phyloP scores from a whole-genome alignment of 176 grass and related monocot genomes.

The Musa troglodytarum region DNA sequence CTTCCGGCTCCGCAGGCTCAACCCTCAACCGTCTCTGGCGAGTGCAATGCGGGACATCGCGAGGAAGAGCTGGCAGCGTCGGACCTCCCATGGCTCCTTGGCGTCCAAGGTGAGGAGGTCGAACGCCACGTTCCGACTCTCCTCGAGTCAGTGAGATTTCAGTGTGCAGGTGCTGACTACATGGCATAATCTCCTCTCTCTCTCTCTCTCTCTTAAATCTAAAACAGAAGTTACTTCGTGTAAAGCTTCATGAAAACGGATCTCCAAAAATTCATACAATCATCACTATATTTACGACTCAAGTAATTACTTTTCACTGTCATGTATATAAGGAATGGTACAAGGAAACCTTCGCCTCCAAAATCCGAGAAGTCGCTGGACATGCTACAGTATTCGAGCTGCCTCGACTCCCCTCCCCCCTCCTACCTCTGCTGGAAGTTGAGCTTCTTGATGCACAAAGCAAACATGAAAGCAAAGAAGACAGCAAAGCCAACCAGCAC shows the following conservation, averaged over 20 bases:
- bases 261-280: too few species aligned
- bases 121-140: too few species aligned
- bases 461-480: constrained; percentile 90
- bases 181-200: too few species aligned
- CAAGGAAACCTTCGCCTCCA: neutral
- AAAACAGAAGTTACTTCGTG: too few species aligned
- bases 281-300: too few species aligned
- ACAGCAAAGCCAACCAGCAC: constrained; percentile 58
- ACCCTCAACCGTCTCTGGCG: constrained; percentile 30
- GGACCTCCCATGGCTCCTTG: constrained; percentile 5
- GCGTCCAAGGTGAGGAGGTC: too few species aligned
- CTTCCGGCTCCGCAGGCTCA: neutral
- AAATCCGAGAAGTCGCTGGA: neutral
- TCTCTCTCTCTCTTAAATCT: too few species aligned
- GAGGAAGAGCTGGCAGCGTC: constrained; percentile 43
- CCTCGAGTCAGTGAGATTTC: too few species aligned
- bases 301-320: too few species aligned
- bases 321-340: too few species aligned
- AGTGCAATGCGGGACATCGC: constrained; percentile 84
- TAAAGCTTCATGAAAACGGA: too few species aligned
- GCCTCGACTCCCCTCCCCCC: neutral
- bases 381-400: neutral
- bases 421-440: constrained; percentile 88
- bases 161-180: too few species aligned
- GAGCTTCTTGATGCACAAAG: constrained; percentile 74